Conservation (phyloP, 371 early-diverging fungal species). For the Batrachochytrium dendrobatidis region DNA sequence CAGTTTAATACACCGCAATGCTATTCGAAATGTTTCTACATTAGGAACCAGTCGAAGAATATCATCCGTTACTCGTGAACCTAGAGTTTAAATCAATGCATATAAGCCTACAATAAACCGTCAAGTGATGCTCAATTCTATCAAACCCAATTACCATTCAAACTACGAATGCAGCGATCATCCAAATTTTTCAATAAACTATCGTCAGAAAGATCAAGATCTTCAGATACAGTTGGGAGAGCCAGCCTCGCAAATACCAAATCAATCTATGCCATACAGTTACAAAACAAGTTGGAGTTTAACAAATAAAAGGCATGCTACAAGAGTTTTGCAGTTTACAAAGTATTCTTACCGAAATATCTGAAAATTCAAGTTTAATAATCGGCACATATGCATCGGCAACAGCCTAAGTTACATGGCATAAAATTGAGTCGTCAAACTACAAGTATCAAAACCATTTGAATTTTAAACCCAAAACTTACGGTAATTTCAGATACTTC, state of each 20-base stretch:
- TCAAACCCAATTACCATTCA: slow-evolving; percentile 70
- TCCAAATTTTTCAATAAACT: slow-evolving; percentile 85
- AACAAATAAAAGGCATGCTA: neutral
- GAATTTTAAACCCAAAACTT: slow-evolving; percentile 2
- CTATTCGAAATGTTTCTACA: slow-evolving; percentile 80
- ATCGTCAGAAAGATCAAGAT: slow-evolving; percentile 83
- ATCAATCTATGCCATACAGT: slow-evolving; percentile 98
- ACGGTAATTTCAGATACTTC: slow-evolving; percentile 90
- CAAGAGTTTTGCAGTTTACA: too few species aligned
- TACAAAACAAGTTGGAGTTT: neutral
- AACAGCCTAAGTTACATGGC: slow-evolving; percentile 44
- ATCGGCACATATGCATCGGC: slow-evolving; percentile 97
- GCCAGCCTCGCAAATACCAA: slow-evolving; percentile 88
- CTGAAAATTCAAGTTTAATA: slow-evolving; percentile 89
- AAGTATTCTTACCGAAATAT: slow-evolving; percentile 80
- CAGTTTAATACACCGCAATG: slow-evolving; percentile 93
- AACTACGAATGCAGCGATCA: slow-evolving; percentile 85
- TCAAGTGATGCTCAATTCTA: neutral
- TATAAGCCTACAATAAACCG: neutral
- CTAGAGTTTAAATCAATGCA: slow-evolving; percentile 19
- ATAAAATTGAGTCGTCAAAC: neutral
- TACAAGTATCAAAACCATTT: neutral
- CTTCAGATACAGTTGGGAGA: slow-evolving; percentile 72
- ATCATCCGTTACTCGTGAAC: slow-evolving; percentile 98
- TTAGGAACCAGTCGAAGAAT: slow-evolving; percentile 95